Evolutionary conservation across 345 rosid genomes (phyloP).

Genomic region (Citrus reticulata): DNA sequence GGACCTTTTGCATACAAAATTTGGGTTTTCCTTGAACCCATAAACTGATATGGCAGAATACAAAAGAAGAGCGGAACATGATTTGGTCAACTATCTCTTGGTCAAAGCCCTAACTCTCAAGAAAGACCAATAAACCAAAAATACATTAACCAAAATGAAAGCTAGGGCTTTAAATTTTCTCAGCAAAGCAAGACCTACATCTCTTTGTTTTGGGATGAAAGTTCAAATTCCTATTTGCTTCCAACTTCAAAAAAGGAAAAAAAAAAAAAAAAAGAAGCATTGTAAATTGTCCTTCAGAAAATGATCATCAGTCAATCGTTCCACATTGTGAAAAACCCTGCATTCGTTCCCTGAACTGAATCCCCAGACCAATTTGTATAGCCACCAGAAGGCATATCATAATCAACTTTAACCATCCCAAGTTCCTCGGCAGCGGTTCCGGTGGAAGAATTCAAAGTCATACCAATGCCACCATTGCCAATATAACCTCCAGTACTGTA

Average conservation of each 20-base stretch:
- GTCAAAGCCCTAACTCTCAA: neutral
- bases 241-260: neutral
- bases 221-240: neutral
- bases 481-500: slow-evolving; percentile 46
- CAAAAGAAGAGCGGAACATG: neutral
- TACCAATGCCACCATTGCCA: slow-evolving; percentile 55
- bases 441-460: slow-evolving; percentile 43
- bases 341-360: slow-evolving; percentile 69
- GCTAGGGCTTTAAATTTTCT: slow-evolving; percentile 1
- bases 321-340: slow-evolving; percentile 87
- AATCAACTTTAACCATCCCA: slow-evolving; percentile 74
- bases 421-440: slow-evolving; percentile 49
- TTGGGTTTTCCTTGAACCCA: slow-evolving; percentile 12
- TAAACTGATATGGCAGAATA: slow-evolving; percentile 2
- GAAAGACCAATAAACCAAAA: neutral
- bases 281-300: neutral
- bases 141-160: neutral
- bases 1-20: slow-evolving; percentile 17
- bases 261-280: neutral
- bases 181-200: neutral
- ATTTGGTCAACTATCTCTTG: neutral
- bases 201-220: neutral
- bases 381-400: slow-evolving; percentile 67
- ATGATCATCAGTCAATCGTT: slow-evolving; percentile 38
- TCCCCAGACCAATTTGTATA: slow-evolving; percentile 75